A percentile compares a stretch with the other conserved stretches of the same genome.
These are phyloP conservation scores for Fraxinus pennsylvanica DNA, from an alignment of 257 asterid genomes.

Conservation along the genomic window DNA sequence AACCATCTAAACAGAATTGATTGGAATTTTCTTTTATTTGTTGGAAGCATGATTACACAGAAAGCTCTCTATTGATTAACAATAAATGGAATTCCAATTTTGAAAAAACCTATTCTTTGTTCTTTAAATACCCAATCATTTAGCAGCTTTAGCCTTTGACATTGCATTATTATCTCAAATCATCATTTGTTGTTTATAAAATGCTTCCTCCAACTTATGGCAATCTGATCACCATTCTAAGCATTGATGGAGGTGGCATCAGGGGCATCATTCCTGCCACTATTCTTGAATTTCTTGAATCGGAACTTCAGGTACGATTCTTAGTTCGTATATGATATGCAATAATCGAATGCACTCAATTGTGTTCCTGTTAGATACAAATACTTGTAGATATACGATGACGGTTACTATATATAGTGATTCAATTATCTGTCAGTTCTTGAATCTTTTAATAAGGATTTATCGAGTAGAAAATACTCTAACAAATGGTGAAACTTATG, in stretches of 20 bases:
- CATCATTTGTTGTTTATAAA: no score
- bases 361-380: no score
- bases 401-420: no score
- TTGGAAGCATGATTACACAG: background rate
- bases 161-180: no score
- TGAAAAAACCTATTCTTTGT: background rate
- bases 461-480: no score
- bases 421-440: no score
- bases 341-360: background rate
- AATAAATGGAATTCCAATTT: background rate
- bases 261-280: conserved; percentile 64
- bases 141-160: background rate
- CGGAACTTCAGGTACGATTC: conserved; percentile 51
- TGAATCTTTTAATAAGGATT: no score
- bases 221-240: conserved; percentile 26
- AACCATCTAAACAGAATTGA: background rate
- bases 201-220: no score
- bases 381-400: no score
- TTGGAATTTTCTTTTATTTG: background rate
- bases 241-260: conserved; percentile 84
- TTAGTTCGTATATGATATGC: background rate
- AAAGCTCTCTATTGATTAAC: no score
- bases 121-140: background rate
- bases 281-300: conserved; percentile 55
- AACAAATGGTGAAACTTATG: background rate